Conservation (phyloP, 768 basidiomycete genomes). For the Grammothele lineata region DNA sequence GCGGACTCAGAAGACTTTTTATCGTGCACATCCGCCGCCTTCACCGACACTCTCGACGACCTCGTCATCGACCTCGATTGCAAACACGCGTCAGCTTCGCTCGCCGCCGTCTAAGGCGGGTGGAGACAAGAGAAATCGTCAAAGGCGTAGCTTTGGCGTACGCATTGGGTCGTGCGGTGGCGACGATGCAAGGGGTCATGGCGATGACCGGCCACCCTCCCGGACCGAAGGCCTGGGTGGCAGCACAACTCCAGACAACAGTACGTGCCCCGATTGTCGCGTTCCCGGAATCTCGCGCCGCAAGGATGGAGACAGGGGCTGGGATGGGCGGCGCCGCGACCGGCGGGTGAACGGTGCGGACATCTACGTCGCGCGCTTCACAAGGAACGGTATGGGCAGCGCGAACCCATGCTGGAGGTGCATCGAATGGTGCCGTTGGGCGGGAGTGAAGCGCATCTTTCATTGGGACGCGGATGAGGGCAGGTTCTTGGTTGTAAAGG, state of each 20-base stretch:
- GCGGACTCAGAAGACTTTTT: conserved; percentile 13
- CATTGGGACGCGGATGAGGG: conserved; percentile 41
- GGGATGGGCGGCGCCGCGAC: conserved; percentile 35
- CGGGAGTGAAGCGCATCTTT: conserved; percentile 52
- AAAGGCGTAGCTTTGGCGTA: too few species aligned
- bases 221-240: too few species aligned
- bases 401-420: conserved; percentile 55
- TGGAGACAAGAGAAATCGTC: too few species aligned
- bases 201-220: too few species aligned
- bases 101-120: too few species aligned
- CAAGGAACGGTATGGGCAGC: conserved; percentile 44
- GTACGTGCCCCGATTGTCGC: not conserved
- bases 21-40: too few species aligned
- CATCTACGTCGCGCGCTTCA: conserved; percentile 49
- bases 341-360: conserved; percentile 48
- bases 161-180: too few species aligned
- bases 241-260: too few species aligned
- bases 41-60: not conserved
- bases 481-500: conserved; percentile 42
- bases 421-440: conserved; percentile 54
- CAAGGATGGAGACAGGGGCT: conserved; percentile 22
- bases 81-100: not conserved
- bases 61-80: not conserved
- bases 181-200: too few species aligned
- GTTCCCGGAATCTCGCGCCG: too few species aligned